These are phyloP conservation scores for Yamadazyma paraphyllophila DNA, from an alignment of 805 yeast genomes.

Conservation along the genomic window DNA sequence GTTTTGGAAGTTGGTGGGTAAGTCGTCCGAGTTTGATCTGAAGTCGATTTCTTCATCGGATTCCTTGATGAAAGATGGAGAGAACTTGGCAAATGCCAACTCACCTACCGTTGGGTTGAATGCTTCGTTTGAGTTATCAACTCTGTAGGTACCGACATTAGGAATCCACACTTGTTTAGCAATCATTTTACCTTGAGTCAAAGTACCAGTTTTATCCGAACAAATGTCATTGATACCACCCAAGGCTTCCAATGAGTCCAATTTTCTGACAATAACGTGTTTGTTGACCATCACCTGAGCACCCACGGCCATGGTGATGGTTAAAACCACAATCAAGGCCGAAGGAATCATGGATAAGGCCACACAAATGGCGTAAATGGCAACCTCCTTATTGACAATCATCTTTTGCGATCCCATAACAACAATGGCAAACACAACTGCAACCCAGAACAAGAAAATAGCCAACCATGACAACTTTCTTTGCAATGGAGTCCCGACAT, in stretches of 20 bases:
- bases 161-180: constrained; percentile 38
- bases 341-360: constrained; percentile 42
- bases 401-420: constrained; percentile 38
- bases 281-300: constrained; percentile 37
- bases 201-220: constrained; percentile 41
- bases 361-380: constrained; percentile 40
- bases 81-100: constrained; percentile 25
- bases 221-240: constrained; percentile 41
- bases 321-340: constrained; percentile 36
- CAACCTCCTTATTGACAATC: constrained; percentile 32
- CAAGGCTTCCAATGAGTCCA: constrained; percentile 38
- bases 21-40: constrained; percentile 23
- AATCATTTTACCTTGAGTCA: constrained; percentile 39
- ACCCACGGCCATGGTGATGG: constrained; percentile 42
- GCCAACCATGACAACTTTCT: constrained; percentile 49
- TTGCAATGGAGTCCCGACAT: constrained; percentile 47
- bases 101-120: constrained; percentile 43
- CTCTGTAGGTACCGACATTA: constrained; percentile 30
- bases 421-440: constrained; percentile 37
- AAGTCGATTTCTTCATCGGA: constrained; percentile 40
- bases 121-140: constrained; percentile 32
- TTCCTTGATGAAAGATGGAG: constrained; percentile 28
- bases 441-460: constrained; percentile 48
- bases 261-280: constrained; percentile 35
- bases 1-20: constrained; percentile 18